A percentile compares a stretch with the other conserved stretches of the same genome.
phyloP scores from a whole-genome alignment of 352 stramenopile genomes.

The Phytophthora crassamura region DNA sequence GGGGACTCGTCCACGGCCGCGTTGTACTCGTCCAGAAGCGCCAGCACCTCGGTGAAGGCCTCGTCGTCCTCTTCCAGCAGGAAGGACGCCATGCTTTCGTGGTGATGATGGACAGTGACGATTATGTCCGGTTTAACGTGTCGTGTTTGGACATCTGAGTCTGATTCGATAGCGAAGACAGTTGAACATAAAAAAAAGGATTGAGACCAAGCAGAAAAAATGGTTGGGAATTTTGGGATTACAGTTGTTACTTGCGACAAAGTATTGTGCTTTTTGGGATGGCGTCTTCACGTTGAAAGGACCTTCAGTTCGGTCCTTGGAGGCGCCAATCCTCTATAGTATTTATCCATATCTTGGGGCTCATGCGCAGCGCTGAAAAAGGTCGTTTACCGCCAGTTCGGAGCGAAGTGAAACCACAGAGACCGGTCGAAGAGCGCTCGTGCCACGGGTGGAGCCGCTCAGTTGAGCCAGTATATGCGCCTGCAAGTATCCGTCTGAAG shows the following conservation, averaged over 20 bases:
- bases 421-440: constrained; percentile 21
- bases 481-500: constrained; percentile 24
- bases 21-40: constrained; percentile 39
- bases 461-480: constrained; percentile 19
- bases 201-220: neutral
- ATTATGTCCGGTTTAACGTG: constrained; percentile 18
- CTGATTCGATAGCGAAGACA: neutral
- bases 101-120: neutral
- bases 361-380: constrained; percentile 40
- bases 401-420: constrained; percentile 21
- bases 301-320: constrained; percentile 29
- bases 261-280: neutral
- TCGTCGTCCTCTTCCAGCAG: constrained; percentile 43
- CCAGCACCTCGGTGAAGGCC: constrained; percentile 38
- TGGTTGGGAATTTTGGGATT: neutral
- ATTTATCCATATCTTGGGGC: constrained; percentile 10
- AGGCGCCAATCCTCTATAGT: constrained; percentile 23
- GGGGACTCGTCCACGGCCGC: constrained; percentile 8
- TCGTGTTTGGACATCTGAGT: constrained; percentile 5
- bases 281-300: constrained; percentile 14
- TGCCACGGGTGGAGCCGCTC: constrained; percentile 9
- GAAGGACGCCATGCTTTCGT: constrained; percentile 32
- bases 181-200: constrained; percentile 7
- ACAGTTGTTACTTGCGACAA: constrained; percentile 38
- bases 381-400: constrained; percentile 28